phyloP scores from a whole-genome alignment of 2,329 filamentous ascomycete species.

The Emmonsiellopsis sp. region DNA sequence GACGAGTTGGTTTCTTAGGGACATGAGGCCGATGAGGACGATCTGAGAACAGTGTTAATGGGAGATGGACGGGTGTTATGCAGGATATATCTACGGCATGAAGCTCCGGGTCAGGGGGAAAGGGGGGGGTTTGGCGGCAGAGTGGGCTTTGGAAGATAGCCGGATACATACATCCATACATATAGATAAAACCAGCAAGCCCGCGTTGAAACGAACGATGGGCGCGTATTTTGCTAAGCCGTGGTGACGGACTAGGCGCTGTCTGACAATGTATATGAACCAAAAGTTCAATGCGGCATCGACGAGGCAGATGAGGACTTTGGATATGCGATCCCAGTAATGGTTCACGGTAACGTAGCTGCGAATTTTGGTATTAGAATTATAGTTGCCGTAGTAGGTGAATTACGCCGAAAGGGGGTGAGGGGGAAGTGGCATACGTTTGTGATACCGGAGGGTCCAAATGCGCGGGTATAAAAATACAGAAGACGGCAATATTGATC shows the following conservation, averaged over 20 bases:
- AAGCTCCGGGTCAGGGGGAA: no score
- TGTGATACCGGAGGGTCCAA: slow-evolving; percentile 10
- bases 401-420: not conserved
- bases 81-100: no score
- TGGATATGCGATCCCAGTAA: slow-evolving; percentile 8
- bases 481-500: slow-evolving; percentile 26
- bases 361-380: not conserved
- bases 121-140: no score
- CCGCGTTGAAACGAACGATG: not conserved
- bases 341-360: not conserved
- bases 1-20: slow-evolving; percentile 5
- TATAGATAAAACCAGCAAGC: not conserved
- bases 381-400: not conserved
- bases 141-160: not conserved
- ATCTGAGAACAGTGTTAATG: not conserved
- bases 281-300: slow-evolving; percentile 25
- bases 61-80: no score
- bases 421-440: not conserved
- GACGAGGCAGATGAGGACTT: slow-evolving; percentile 27
- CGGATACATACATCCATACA: not conserved
- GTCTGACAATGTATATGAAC: not conserved
- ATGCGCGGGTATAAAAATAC: slow-evolving; percentile 32
- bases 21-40: slow-evolving; percentile 7
- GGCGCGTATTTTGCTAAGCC: not conserved
- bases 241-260: not conserved